Evolutionary conservation across 2,329 filamentous ascomycete species (phyloP).

Genomic region (Cladosporium sphaerospermum): DNA sequence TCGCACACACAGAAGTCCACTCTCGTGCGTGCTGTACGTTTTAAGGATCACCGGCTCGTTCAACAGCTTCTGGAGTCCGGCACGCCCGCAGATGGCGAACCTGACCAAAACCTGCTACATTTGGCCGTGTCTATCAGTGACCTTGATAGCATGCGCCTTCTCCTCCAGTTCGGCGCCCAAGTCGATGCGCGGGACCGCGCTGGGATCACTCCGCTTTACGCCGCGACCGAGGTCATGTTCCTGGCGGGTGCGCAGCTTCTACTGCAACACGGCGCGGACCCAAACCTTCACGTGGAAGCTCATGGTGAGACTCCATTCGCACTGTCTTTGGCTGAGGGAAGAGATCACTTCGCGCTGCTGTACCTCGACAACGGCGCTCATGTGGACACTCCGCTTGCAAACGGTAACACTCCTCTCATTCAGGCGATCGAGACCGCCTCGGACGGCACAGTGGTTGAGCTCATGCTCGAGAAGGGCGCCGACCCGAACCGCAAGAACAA

Average conservation of each 20-base stretch:
- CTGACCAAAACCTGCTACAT: constrained; percentile 18
- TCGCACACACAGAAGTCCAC: constrained; percentile 31
- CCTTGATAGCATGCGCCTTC: constrained; percentile 41
- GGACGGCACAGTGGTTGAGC: constrained; percentile 49
- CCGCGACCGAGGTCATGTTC: constrained; percentile 39
- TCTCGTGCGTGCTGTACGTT: constrained; percentile 33
- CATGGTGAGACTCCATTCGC: constrained; percentile 52
- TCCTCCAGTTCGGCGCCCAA: constrained; percentile 56
- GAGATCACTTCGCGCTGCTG: constrained; percentile 52
- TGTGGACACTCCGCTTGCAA: constrained; percentile 47
- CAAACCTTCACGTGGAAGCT: constrained; percentile 46
- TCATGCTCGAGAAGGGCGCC: constrained; percentile 55
- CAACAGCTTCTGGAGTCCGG: constrained; percentile 27
- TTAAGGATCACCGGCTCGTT: constrained; percentile 23
- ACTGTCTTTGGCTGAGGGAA: constrained; percentile 46
- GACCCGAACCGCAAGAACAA: constrained; percentile 55
- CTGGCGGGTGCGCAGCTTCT: constrained; percentile 53
- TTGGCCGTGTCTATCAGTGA: constrained; percentile 24
- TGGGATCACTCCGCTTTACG: constrained; percentile 57
- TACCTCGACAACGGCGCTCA: constrained; percentile 58
- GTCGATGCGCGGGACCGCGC: constrained; percentile 54
- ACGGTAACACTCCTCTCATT: constrained; percentile 57
- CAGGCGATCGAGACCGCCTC: constrained; percentile 55
- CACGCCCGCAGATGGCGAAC: constrained; percentile 15
- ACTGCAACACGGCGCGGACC: constrained; percentile 59